Conservation (phyloP, 2,329 filamentous ascomycete species). For the Achaetomium macrosporum region DNA sequence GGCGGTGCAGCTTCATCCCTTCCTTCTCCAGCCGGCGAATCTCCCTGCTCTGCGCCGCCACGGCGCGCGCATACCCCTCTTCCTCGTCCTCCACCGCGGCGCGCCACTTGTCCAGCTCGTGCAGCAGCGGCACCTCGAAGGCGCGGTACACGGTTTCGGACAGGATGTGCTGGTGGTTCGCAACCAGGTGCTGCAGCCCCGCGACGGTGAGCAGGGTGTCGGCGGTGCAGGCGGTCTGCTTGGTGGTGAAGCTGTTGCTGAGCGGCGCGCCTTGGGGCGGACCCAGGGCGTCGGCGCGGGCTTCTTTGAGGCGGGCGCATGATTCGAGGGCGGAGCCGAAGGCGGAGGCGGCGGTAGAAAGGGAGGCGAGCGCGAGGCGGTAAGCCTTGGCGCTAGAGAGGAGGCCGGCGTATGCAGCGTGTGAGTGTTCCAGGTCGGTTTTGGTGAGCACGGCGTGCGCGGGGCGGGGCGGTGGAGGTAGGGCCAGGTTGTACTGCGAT, state of each 20-base stretch:
- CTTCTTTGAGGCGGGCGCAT: slow-evolving; percentile 63
- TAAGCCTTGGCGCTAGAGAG: slow-evolving; percentile 58
- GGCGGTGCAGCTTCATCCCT: slow-evolving; percentile 53
- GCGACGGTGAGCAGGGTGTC: slow-evolving; percentile 57
- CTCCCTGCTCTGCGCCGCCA: slow-evolving; percentile 51
- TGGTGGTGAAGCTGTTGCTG: slow-evolving; percentile 43
- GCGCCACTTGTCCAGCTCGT: slow-evolving; percentile 62
- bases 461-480: slow-evolving; percentile 55
- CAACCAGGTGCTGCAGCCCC: slow-evolving; percentile 61
- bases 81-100: slow-evolving; percentile 60
- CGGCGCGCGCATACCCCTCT: slow-evolving; percentile 51
- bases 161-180: slow-evolving; percentile 65
- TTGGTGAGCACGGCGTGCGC: slow-evolving; percentile 56
- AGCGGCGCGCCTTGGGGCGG: slow-evolving; percentile 33
- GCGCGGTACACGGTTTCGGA: slow-evolving; percentile 62
- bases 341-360: slow-evolving; percentile 55
- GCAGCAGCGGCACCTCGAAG: slow-evolving; percentile 64
- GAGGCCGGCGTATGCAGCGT: slow-evolving; percentile 57
- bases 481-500: slow-evolving; percentile 53
- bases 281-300: slow-evolving; percentile 51
- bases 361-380: slow-evolving; percentile 53
- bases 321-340: slow-evolving; percentile 61
- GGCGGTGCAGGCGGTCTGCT: slow-evolving; percentile 50
- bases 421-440: slow-evolving; percentile 57
- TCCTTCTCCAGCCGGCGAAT: slow-evolving; percentile 61